phyloP scores from a whole-genome alignment of 306 rosid genomes.

The Glycine latifolia region DNA sequence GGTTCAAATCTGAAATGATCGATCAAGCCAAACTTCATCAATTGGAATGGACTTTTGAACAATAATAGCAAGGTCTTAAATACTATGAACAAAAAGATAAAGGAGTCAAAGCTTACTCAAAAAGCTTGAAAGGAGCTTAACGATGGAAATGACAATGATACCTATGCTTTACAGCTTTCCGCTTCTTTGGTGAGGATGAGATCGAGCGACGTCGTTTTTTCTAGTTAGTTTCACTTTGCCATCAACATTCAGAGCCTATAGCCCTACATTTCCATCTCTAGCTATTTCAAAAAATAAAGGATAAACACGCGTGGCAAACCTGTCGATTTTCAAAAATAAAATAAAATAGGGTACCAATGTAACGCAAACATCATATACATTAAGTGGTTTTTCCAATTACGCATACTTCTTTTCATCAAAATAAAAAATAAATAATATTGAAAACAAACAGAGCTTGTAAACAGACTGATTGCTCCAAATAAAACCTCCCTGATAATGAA shows the following conservation, averaged over 20 bases:
- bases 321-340: neutral
- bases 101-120: conserved; percentile 43
- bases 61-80: conserved; percentile 28
- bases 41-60: conserved; percentile 39
- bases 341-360: neutral
- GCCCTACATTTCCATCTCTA: neutral
- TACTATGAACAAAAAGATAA: conserved; percentile 30
- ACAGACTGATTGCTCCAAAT: conserved; percentile 12
- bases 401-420: neutral
- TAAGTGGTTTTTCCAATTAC: conserved; percentile 1
- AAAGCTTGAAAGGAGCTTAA: conserved; percentile 41
- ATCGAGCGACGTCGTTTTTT: conserved; percentile 22
- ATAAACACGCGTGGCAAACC: conserved; percentile 25
- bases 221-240: conserved; percentile 11
- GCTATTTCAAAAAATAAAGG: neutral
- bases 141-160: conserved; percentile 33
- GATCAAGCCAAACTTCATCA: conserved; percentile 10
- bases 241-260: conserved; percentile 5
- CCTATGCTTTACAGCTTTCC: conserved; percentile 35
- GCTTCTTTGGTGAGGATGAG: neutral
- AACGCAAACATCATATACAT: conserved; percentile 29
- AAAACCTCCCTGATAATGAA: neutral
- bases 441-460: neutral
- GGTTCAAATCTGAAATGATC: conserved; percentile 39
- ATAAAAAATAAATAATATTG: neutral